These are phyloP conservation scores for Mortierella polycephala DNA, from an alignment of 371 early-diverging fungal species.

Conservation along the genomic window DNA sequence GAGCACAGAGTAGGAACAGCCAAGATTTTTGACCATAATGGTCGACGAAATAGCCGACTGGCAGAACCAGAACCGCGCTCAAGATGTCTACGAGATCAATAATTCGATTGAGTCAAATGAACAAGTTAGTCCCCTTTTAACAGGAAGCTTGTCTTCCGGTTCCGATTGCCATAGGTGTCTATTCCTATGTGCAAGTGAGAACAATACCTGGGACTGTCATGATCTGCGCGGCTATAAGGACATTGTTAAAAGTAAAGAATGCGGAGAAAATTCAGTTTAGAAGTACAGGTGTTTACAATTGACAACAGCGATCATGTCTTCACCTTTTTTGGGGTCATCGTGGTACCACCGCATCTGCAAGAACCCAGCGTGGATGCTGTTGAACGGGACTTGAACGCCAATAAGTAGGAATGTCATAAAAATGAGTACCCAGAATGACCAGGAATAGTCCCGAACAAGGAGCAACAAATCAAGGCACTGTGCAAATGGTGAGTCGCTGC, in stretches of 20 bases:
- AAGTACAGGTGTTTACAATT: not conserved
- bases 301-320: not conserved
- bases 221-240: conserved; percentile 51
- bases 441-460: conserved; percentile 15
- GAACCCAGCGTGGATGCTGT: conserved; percentile 71
- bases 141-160: too few relatives aligned
- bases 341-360: conserved; percentile 71
- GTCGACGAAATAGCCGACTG: conserved; percentile 65
- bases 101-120: too few relatives aligned
- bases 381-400: conserved; percentile 66
- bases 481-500: not conserved
- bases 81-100: too few relatives aligned
- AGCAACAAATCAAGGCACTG: conserved; percentile 6
- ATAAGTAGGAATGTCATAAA: conserved; percentile 27
- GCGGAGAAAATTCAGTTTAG: not conserved
- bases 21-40: conserved; percentile 58
- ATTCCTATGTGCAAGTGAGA: conserved; percentile 38
- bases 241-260: not conserved
- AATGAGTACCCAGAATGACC: conserved; percentile 39
- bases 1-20: conserved; percentile 45
- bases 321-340: conserved; percentile 60
- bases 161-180: too few relatives aligned
- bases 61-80: conserved; percentile 57
- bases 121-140: too few relatives aligned
- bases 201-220: conserved; percentile 71